Evolutionary conservation across 768 basidiomycete genomes (phyloP), one percentile per base, ranked within the genome.

Genomic region (Russula brevipes): DNA sequence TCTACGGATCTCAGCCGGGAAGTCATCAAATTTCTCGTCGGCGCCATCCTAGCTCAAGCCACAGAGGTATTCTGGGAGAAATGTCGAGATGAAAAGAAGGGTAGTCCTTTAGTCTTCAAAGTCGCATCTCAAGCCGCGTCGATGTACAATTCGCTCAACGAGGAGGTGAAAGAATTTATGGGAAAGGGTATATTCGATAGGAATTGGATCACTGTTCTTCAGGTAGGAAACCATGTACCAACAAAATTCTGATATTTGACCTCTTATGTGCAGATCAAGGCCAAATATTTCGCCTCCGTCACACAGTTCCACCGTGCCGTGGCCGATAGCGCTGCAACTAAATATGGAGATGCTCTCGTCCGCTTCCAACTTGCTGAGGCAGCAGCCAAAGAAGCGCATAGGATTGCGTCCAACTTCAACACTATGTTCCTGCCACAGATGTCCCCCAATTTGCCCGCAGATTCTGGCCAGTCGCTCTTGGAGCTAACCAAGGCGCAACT

Each of bases 51-150:
- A 16, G 94, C 92, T 0, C 96, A 98, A 75, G 94, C 95, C 0
- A 94, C 91, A 0, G 96, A 98, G 73, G 89, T 98, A 42, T 97
- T 98, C 73, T 87, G 92, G 69, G 97, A 98, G 77, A 96, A 95
- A 71, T 89, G 89, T 70, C 82, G 85, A n/a, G 87, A 91, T 31
- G 94, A 95, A 81, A 95, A 93, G 82, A 95, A 96, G 73, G 80
- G 81, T 4, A 84, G 77, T 63, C 81, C 85, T 0, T 80, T 99
- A 42, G 81, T 95, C 3, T 76, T 89, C 50, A 94, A 95, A 79
- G 83, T 98, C 55, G 94, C 85, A 0, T 81, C 88, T 19, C 93
- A 96, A 71, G 82, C 89, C 0, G 89, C 90, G 1, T 81, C 73
- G 14, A 84, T 94, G 83, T 99, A 98, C 71, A 82, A 80, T 0